Percentiles rank a stretch among this genome's conserved stretches.
Evolutionary conservation across 2,329 filamentous ascomycete species (phyloP).

Genomic region (Talaromyces albobiverticillius): DNA sequence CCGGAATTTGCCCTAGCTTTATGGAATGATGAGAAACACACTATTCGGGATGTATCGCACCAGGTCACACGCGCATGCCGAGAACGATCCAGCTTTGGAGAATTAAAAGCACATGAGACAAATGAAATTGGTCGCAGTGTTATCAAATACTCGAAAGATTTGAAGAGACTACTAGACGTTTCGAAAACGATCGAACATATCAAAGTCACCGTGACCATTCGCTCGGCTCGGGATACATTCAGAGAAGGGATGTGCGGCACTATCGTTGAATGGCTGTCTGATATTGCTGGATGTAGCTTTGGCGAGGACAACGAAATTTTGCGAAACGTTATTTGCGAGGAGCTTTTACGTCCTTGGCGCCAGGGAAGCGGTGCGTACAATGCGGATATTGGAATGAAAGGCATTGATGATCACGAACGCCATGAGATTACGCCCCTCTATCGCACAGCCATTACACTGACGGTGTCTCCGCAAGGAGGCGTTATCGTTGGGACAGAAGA

Average conservation of each 20-base stretch:
- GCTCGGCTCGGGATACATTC: slow-evolving; percentile 91
- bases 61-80: slow-evolving; percentile 88
- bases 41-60: slow-evolving; percentile 81
- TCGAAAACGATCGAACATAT: slow-evolving; percentile 90
- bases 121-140: slow-evolving; percentile 85
- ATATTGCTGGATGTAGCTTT: slow-evolving; percentile 86
- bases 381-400: slow-evolving; percentile 70
- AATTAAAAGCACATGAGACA: slow-evolving; percentile 77
- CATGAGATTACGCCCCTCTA: slow-evolving; percentile 49
- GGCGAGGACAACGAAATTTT: slow-evolving; percentile 76
- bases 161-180: slow-evolving; percentile 71
- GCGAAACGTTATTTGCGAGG: slow-evolving; percentile 80
- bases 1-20: slow-evolving; percentile 80
- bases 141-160: slow-evolving; percentile 69
- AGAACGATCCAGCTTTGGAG: slow-evolving; percentile 66
- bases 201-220: slow-evolving; percentile 90
- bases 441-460: slow-evolving; percentile 37
- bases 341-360: slow-evolving; percentile 83
- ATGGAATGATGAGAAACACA: slow-evolving; percentile 99
- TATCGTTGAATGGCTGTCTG: slow-evolving; percentile 91
- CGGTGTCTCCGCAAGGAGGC: slow-evolving; percentile 40
- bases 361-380: slow-evolving; percentile 81
- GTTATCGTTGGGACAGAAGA: slow-evolving; percentile 47
- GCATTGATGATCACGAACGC: slow-evolving; percentile 76
- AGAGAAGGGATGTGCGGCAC: slow-evolving; percentile 98